Conservation (phyloP, 2,329 filamentous ascomycete genomes). For the Purpureocillium takamizusanense region DNA sequence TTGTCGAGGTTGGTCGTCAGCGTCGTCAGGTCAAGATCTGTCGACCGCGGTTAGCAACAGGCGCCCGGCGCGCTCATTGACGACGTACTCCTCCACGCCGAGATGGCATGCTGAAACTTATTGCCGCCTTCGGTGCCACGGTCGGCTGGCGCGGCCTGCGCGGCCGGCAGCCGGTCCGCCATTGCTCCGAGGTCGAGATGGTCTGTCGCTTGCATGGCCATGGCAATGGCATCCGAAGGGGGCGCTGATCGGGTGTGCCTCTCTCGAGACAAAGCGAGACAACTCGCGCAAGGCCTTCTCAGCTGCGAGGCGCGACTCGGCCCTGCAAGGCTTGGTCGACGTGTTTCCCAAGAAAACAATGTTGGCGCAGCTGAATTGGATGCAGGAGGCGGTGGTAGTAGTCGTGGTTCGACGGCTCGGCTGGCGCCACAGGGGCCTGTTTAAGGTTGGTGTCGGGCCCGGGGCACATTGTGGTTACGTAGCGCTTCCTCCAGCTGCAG, state of each 20-base stretch:
- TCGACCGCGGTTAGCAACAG: slow-evolving; percentile 10
- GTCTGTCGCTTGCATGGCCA: slow-evolving; percentile 2
- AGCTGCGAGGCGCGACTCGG: too few species aligned
- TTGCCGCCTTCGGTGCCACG: slow-evolving; percentile 54
- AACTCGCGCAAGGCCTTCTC: too few species aligned
- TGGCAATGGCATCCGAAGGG: slow-evolving; percentile 8
- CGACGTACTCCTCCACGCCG: slow-evolving; percentile 80
- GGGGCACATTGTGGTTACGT: too few species aligned
- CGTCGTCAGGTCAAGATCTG: slow-evolving; percentile 78
- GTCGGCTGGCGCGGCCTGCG: slow-evolving; percentile 14
- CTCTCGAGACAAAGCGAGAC: too few species aligned
- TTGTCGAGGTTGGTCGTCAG: slow-evolving; percentile 81
- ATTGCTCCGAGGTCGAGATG: slow-evolving; percentile 11
- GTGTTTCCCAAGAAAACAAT: neutral
- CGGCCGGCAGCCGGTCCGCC: slow-evolving; percentile 21
- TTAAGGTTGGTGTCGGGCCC: too few species aligned
- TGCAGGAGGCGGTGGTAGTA: neutral
- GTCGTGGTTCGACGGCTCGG: neutral
- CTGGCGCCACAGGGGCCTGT: slow-evolving; percentile 4
- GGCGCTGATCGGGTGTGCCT: too few species aligned
- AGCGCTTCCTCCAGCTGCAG: too few species aligned
- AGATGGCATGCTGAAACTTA: slow-evolving; percentile 94
- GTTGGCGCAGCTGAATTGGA: neutral
- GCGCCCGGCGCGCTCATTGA: neutral
- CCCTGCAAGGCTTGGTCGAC: neutral